Percentiles rank a stretch among this genome's conserved stretches.
Evolutionary conservation across 352 stramenopile genomes (phyloP).

Genomic region (Pythium aquatile): DNA sequence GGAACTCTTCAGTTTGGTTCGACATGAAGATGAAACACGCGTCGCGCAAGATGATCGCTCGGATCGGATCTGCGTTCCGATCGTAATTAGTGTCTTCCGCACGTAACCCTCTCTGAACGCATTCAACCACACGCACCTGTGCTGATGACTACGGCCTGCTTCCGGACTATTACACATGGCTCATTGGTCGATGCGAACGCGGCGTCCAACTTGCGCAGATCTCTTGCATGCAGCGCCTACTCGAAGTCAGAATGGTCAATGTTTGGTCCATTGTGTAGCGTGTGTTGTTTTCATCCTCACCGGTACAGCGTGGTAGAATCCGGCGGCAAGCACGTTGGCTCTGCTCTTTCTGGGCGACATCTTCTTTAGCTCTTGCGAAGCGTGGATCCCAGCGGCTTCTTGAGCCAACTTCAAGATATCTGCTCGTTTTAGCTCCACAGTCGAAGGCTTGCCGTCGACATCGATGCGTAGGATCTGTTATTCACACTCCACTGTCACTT

Average conservation of each 20-base stretch:
- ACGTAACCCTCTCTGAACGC: too few species aligned
- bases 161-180: slow-evolving; percentile 68
- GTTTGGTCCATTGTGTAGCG: too few species aligned
- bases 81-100: too few species aligned
- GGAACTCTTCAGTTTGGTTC: slow-evolving; percentile 20
- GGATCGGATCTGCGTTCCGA: slow-evolving; percentile 40
- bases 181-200: slow-evolving; percentile 74
- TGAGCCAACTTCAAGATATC: background rate
- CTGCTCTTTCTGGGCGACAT: background rate
- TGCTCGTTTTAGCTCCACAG: background rate
- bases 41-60: slow-evolving; percentile 67
- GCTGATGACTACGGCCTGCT: slow-evolving; percentile 77
- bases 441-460: background rate
- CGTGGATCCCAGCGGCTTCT: background rate
- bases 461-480: background rate
- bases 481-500: background rate
- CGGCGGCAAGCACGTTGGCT: background rate
- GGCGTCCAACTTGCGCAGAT: slow-evolving; percentile 74
- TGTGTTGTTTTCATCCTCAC: background rate
- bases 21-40: slow-evolving; percentile 21
- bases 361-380: background rate
- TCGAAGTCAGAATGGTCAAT: background rate
- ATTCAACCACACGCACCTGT: slow-evolving; percentile 26
- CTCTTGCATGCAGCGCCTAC: slow-evolving; percentile 48
- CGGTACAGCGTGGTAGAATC: background rate